phyloP scores from a whole-genome alignment of 768 basidiomycete species.

The Tylopilus balloui region DNA sequence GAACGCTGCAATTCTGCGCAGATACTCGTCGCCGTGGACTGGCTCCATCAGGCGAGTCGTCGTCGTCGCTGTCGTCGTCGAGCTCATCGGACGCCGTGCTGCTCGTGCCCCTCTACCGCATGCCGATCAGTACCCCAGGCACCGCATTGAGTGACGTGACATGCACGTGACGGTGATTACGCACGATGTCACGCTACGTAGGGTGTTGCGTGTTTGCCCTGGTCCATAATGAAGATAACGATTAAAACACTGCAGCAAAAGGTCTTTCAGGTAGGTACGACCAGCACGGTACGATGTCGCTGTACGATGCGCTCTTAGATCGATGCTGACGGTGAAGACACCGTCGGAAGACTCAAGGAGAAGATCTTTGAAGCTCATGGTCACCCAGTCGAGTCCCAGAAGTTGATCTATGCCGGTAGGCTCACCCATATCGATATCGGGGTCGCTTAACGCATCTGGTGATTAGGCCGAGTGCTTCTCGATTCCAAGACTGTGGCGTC shows the following conservation, averaged over 20 bases:
- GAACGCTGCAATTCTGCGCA: conserved; percentile 64
- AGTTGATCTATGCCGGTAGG: conserved; percentile 92
- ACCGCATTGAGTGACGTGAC: conserved; percentile 19
- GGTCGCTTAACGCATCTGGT: neutral
- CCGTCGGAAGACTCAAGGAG: conserved; percentile 72
- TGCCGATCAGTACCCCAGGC: conserved; percentile 23
- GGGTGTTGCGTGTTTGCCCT: conserved; percentile 12
- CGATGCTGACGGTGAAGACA: conserved; percentile 73
- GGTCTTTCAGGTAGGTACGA: conserved; percentile 64
- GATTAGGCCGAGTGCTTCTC: conserved; percentile 80
- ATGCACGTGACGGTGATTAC: conserved; percentile 18
- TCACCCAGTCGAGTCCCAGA: conserved; percentile 72
- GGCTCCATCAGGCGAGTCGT: conserved; percentile 37
- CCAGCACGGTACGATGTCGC: neutral
- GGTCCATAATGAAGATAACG: conserved; percentile 77
- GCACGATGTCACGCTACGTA: conserved; percentile 18
- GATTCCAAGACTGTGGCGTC: conserved; percentile 87
- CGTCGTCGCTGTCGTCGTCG: conserved; percentile 4
- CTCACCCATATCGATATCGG: conserved; percentile 7
- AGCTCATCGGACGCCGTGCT: conserved; percentile 9
- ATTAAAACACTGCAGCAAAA: conserved; percentile 95
- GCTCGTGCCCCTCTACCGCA: conserved; percentile 19
- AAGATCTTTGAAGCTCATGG: conserved; percentile 78
- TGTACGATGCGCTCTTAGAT: conserved; percentile 39
- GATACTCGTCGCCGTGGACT: conserved; percentile 71